Evolutionary conservation across 2,329 filamentous ascomycete species (phyloP).

Genomic region (Akanthomyces uredinophilus): DNA sequence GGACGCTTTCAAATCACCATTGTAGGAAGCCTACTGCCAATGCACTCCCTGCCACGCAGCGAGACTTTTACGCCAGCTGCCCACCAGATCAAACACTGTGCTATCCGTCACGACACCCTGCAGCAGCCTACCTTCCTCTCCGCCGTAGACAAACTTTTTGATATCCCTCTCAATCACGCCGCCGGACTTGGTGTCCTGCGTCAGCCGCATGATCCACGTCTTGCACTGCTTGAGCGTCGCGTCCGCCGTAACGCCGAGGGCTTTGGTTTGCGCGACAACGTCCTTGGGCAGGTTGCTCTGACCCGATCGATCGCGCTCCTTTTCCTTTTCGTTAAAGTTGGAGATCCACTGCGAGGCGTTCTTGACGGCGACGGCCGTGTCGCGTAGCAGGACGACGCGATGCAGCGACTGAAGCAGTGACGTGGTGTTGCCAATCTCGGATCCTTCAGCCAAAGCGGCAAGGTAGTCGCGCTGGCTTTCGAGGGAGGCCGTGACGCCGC

Average conservation of each 20-base stretch:
- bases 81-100: conserved; percentile 24
- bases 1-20: too few relatives aligned
- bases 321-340: conserved; percentile 33
- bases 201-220: conserved; percentile 24
- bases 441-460: conserved; percentile 4
- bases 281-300: conserved; percentile 35
- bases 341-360: conserved; percentile 31
- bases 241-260: conserved; percentile 27
- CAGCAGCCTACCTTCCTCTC: conserved; percentile 17
- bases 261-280: conserved; percentile 29
- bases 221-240: conserved; percentile 30
- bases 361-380: conserved; percentile 31
- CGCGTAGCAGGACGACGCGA: conserved; percentile 32
- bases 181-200: conserved; percentile 24
- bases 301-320: conserved; percentile 35
- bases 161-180: conserved; percentile 24
- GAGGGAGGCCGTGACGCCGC: conserved; percentile 24
- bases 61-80: conserved; percentile 31
- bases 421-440: conserved; percentile 19
- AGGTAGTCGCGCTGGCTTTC: conserved; percentile 23
- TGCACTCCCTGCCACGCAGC: conserved; percentile 27
- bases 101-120: conserved; percentile 23
- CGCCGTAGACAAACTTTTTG: conserved; percentile 27
- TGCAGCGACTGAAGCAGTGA: conserved; percentile 31
- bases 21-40: neutral